Conservation (phyloP, 495 filamentous ascomycete species). For the Evansstolkia leycettana region DNA sequence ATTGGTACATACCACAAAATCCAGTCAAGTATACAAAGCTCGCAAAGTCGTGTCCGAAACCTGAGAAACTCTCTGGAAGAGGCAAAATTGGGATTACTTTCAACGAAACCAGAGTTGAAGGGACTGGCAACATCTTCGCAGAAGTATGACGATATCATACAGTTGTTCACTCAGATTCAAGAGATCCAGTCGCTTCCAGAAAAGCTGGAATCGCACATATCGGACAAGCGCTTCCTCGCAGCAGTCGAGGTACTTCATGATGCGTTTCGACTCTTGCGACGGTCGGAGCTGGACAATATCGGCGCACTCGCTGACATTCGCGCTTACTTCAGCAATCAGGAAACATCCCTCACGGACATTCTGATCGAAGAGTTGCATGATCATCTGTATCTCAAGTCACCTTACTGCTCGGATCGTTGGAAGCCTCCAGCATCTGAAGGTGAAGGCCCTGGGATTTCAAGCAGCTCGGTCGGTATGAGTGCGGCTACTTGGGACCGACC, state of each 20-base stretch:
- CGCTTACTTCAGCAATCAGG: conserved; percentile 84
- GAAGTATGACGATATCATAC: conserved; percentile 83
- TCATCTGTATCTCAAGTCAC: conserved; percentile 92
- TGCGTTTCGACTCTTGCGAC: conserved; percentile 66
- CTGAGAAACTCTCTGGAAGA: conserved; percentile 73
- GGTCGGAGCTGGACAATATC: conserved; percentile 83
- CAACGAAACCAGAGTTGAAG: conserved; percentile 85
- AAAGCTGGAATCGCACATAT: conserved; percentile 82
- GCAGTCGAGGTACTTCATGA: conserved; percentile 88
- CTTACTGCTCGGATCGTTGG: conserved; percentile 92
- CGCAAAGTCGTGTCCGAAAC: conserved; percentile 70
- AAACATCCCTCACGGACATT: conserved; percentile 84
- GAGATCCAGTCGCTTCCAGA: conserved; percentile 86
- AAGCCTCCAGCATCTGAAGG: conserved; percentile 43
- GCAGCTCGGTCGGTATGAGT: conserved; percentile 20
- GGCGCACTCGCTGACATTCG: conserved; percentile 78
- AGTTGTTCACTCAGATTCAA: conserved; percentile 72
- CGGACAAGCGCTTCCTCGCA: conserved; percentile 87
- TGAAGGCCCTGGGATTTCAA: conserved; percentile 44
- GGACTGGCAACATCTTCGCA: conserved; percentile 74
- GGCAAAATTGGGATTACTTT: conserved; percentile 69
- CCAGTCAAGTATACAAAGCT: conserved; percentile 79
- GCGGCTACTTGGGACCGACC: conserved; percentile 41
- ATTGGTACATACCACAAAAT: conserved; percentile 99
- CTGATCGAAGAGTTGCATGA: conserved; percentile 93